A percentile compares a stretch with the other conserved stretches of the same genome.
These are phyloP conservation scores for Colletotrichum sp. DNA, from an alignment of 2,329 filamentous ascomycete species.

Conservation along the genomic window DNA sequence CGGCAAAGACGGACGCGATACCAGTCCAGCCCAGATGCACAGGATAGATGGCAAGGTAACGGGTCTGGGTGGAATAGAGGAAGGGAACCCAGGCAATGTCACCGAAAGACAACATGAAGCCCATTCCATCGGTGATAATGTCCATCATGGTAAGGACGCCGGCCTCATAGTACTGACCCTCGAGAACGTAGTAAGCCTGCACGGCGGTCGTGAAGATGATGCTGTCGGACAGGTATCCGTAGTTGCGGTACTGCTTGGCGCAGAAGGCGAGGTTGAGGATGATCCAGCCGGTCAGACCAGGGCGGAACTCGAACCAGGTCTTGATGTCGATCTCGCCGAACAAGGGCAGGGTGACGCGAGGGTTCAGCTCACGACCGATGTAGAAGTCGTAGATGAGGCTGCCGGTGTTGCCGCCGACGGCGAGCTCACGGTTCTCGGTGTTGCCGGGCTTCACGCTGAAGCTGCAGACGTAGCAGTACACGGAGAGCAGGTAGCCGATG, in stretches of 20 bases:
- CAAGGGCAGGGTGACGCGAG: constrained; percentile 66
- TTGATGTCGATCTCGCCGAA: constrained; percentile 75
- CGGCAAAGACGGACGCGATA: constrained; percentile 58
- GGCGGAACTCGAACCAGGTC: constrained; percentile 72
- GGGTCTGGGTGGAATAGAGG: constrained; percentile 70
- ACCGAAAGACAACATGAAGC: constrained; percentile 77
- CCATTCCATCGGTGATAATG: constrained; percentile 75
- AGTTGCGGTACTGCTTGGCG: constrained; percentile 72
- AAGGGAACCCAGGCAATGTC: constrained; percentile 78
- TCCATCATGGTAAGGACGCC: constrained; percentile 78
- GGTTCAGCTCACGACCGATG: constrained; percentile 78
- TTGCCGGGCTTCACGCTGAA: constrained; percentile 70
- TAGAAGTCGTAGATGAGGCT: constrained; percentile 79
- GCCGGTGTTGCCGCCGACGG: constrained; percentile 68
- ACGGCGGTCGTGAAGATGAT: constrained; percentile 69
- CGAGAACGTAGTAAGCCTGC: constrained; percentile 72
- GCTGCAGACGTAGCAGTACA: constrained; percentile 68
- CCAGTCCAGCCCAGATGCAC: constrained; percentile 64
- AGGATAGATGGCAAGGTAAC: constrained; percentile 74
- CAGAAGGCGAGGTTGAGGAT: constrained; percentile 72
- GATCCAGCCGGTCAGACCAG: constrained; percentile 74
- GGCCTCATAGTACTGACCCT: constrained; percentile 73
- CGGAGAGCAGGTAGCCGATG: constrained; percentile 62
- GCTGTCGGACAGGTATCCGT: constrained; percentile 71
- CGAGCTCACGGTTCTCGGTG: constrained; percentile 65